Evolutionary conservation across 441 rosid genomes (phyloP), one percentile per base, ranked within the genome.

Genomic region (Viola pubescens): DNA sequence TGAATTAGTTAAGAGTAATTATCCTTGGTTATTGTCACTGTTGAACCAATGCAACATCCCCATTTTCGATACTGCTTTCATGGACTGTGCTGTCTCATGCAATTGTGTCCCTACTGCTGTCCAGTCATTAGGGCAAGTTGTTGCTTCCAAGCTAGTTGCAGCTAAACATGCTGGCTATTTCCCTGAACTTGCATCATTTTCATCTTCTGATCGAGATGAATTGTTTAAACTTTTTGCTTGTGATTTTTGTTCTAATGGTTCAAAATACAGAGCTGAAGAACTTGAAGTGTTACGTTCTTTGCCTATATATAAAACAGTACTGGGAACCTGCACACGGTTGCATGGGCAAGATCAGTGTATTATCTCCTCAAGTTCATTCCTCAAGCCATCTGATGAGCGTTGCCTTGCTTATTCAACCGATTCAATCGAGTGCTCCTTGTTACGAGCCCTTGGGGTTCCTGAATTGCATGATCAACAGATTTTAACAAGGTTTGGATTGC

Each of bases 41-140:
- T 73, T 94, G 72, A 94, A 90, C 76, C 91, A 90, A 77, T 90
- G 88, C 77, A 87, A 83, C 61, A 79, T 94, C 64, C 99, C 99
- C 37, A 73, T 83, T 63, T 90, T 81, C 75, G 91, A 88, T 75
- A 57, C 75, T 71, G 79, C 85, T 71, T 94, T 86, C 76, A 78
- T 86, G 54, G 87, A 83, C 50, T 94, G 88, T 76, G 97, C 95
- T 65, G 78, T 80, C 51, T 70, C 77, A 52, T 90, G 94, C 73
- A 73, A 77, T 59, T 79, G 90, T 68, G 72, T 90, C 62, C 99
- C 99, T 64, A 62, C 77, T 68, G 66, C 74, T 9, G 63, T 75
- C 73, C 86, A 77, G 69, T 90, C 99, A 40, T 71, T 94, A 54
- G 99, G 94, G 54, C 87, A 94, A 78, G 86, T 79, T 69, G 77